Base-by-base conservation (phyloP, 2,329 filamentous ascomycete species). In the Venturia carpophila region DNA sequence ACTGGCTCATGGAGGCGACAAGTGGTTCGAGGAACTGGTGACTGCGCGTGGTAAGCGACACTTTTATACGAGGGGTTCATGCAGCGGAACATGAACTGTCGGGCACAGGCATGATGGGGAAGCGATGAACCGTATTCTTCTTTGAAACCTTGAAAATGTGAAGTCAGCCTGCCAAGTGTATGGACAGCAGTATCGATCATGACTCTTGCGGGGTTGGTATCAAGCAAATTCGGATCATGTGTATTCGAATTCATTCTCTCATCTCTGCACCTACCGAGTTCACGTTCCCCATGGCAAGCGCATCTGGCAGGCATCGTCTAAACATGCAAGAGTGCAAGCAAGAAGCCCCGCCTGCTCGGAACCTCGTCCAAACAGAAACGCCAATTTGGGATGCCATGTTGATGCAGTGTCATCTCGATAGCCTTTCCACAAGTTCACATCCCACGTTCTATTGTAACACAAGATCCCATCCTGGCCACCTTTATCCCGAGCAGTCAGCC, bases 211-310 rank as follows among this genome's bases (percentile, higher is more conserved):
- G 39, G 10, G 39, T 41, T 34, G 30, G n/a, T n/a, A n/a, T n/a
- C n/a, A 11, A 39, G 37, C 37, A 49, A 21, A 1, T 52, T 47
- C 7, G 13, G 11, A 3, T 47, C 21, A 1, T 30, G 21, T 17
- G 47, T 21, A 37, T 58, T 58, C 52, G 52, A 58, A 17, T n/a
- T 58, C 52, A n/a, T 58, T 15, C 15, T n/a, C 27, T 58, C 24
- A 37, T 39, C 52, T 58, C 7, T 37, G 13, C 15, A 37, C 52
- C 52, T 58, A 37, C 6, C 52, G 15, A 37, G 30, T 19, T 58
- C 30, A 21, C 17, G 37, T 27, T 11, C 34, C 17, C 17, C 19
- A n/a, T 19, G 30, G 17, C 15, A 58, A n/a, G 52, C 37, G 52
- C 52, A 37, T 2, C 5, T 37, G 9, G 30, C 24, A 58, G 52